These are phyloP conservation scores for Penicillium coffeae DNA, from an alignment of 495 filamentous ascomycete species.

Conservation along the genomic window DNA sequence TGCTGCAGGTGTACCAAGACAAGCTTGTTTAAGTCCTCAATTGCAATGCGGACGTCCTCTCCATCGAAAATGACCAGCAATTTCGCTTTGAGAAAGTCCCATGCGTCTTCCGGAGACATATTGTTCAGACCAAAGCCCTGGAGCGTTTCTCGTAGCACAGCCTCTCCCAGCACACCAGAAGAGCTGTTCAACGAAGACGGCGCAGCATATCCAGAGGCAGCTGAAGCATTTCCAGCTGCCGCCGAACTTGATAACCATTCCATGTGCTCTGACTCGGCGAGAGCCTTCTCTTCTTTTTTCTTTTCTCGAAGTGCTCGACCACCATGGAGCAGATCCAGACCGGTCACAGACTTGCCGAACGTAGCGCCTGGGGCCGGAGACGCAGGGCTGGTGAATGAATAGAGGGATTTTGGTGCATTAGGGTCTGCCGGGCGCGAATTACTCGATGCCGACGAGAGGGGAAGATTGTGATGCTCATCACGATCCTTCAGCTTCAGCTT, in stretches of 20 bases:
- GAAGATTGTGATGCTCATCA: constrained; percentile 68
- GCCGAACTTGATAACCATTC: constrained; percentile 41
- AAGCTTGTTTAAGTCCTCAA: constrained; percentile 91
- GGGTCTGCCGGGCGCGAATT: constrained; percentile 87
- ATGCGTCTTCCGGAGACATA: constrained; percentile 86
- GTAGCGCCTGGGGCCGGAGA: constrained; percentile 67
- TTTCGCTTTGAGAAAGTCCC: constrained; percentile 89
- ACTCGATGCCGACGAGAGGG: constrained; percentile 82
- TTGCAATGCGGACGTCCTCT: constrained; percentile 80
- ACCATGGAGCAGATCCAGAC: constrained; percentile 81
- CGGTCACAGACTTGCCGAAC: constrained; percentile 72
- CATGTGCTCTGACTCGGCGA: constrained; percentile 39
- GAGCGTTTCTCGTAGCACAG: constrained; percentile 43
- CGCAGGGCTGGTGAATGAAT: constrained; percentile 66
- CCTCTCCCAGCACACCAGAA: constrained; percentile 30
- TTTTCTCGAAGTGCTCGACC: constrained; percentile 82
- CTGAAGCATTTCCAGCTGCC: constrained; percentile 10
- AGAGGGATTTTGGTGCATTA: constrained; percentile 77
- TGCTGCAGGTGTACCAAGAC: constrained; percentile 78
- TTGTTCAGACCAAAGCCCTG: constrained; percentile 70
- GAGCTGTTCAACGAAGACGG: constrained; percentile 37
- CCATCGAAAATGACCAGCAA: constrained; percentile 90
- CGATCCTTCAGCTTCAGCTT: constrained; percentile 85
- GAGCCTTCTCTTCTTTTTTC: constrained; percentile 66
- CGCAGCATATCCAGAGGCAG: constrained; percentile 30